Evolutionary conservation across 2,329 filamentous ascomycete genomes (phyloP).

Genomic region (Cladorrhinum sp.): DNA sequence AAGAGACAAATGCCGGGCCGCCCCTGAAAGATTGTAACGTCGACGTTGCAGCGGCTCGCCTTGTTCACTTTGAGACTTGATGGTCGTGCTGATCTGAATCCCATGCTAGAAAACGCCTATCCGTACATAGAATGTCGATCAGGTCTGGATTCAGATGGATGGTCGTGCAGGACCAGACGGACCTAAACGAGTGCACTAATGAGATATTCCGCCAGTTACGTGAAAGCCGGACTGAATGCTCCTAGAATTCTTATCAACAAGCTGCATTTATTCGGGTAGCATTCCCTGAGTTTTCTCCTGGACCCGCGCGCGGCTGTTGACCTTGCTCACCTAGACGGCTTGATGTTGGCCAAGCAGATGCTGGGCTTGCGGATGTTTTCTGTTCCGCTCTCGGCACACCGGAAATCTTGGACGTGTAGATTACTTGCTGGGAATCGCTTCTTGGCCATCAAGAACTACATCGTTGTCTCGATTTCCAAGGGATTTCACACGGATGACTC

Average conservation of each 20-base stretch:
- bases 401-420: not conserved
- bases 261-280: not conserved
- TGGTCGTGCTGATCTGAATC: not conserved
- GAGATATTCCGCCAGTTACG: slow-evolving; percentile 3
- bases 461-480: not conserved
- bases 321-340: not conserved
- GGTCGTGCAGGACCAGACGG: no score
- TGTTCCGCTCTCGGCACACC: not conserved
- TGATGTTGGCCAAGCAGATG: not conserved
- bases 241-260: not conserved
- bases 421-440: not conserved
- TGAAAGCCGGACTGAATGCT: not conserved
- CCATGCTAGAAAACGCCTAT: not conserved
- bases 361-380: not conserved
- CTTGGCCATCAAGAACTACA: not conserved
- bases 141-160: not conserved
- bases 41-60: not conserved
- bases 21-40: not conserved
- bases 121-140: not conserved
- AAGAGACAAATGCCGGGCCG: not conserved
- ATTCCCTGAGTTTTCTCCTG: not conserved
- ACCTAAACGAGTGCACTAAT: not conserved
- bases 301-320: no score
- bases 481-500: no score
- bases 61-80: not conserved